These are phyloP conservation scores for Fusarium sororula DNA, from an alignment of 2,329 filamentous ascomycete species.

Conservation along the genomic window DNA sequence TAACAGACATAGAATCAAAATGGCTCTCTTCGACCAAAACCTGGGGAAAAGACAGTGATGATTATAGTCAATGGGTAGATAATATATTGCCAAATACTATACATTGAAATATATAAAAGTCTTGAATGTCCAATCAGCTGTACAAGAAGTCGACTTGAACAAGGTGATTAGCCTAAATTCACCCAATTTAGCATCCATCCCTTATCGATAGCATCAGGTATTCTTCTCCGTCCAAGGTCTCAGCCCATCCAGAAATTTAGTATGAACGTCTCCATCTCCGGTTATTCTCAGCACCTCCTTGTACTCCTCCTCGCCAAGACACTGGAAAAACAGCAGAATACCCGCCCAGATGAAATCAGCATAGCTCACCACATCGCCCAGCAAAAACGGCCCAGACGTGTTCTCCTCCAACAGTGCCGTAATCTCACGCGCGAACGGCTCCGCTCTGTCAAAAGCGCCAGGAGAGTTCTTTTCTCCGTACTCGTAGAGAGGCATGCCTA, in stretches of 20 bases:
- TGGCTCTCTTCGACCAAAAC: rapidly evolving
- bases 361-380: conserved; percentile 63
- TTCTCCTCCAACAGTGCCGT: conserved; percentile 18
- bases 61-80: neutral
- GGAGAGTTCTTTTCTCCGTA: conserved; percentile 20
- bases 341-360: conserved; percentile 66
- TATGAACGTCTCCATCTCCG: conserved; percentile 9
- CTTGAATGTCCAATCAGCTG: neutral
- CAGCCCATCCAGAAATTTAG: conserved; percentile 7
- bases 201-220: neutral
- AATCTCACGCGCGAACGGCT: conserved; percentile 18
- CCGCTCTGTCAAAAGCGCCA: conserved; percentile 19
- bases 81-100: neutral
- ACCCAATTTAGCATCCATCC: neutral
- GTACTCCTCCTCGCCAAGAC: conserved; percentile 21
- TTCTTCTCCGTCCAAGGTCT: conserved; percentile 21
- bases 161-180: neutral
- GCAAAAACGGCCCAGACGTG: conserved; percentile 65
- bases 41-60: neutral
- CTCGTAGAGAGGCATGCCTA: conserved; percentile 26
- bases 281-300: conserved; percentile 18
- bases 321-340: conserved; percentile 52
- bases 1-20: neutral
- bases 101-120: rapidly evolving
- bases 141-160: rapidly evolving